Conservation (phyloP, 805 yeast species). For the Blastobotrys terrestris region DNA sequence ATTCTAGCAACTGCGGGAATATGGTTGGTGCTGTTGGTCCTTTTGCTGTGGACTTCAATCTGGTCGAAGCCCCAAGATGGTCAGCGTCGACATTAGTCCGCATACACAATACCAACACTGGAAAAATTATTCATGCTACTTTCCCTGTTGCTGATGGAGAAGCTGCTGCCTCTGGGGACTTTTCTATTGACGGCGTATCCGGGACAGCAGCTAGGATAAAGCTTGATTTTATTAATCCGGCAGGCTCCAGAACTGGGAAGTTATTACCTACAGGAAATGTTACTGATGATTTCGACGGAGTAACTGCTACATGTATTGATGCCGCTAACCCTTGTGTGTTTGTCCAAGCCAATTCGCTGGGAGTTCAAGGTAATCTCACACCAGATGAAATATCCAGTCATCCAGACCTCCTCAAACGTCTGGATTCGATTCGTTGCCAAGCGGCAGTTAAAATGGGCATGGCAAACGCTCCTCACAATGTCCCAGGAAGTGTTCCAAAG, state of each 20-base stretch:
- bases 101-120: slow-evolving; percentile 6
- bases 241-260: slow-evolving; percentile 5
- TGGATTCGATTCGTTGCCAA: neutral
- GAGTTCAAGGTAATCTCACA: neutral
- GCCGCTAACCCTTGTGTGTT: slow-evolving; percentile 9
- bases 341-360: slow-evolving; percentile 1
- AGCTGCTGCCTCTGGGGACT: slow-evolving; percentile 3
- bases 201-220: slow-evolving; percentile 4
- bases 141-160: slow-evolving; percentile 1
- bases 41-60: slow-evolving; percentile 13
- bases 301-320: slow-evolving; percentile 5
- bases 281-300: neutral
- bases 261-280: slow-evolving; percentile 4
- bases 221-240: slow-evolving; percentile 8
- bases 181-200: slow-evolving; percentile 5
- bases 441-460: neutral
- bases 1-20: slow-evolving; percentile 13
- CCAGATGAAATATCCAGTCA: neutral
- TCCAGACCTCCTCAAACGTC: neutral
- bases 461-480: neutral
- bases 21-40: slow-evolving; percentile 15
- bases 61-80: slow-evolving; percentile 2
- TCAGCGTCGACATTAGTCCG: slow-evolving; percentile 3
- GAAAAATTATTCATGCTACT: neutral
- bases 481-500: neutral